Conservation (phyloP, 208 protist species). For the Polymyxa betae region DNA sequence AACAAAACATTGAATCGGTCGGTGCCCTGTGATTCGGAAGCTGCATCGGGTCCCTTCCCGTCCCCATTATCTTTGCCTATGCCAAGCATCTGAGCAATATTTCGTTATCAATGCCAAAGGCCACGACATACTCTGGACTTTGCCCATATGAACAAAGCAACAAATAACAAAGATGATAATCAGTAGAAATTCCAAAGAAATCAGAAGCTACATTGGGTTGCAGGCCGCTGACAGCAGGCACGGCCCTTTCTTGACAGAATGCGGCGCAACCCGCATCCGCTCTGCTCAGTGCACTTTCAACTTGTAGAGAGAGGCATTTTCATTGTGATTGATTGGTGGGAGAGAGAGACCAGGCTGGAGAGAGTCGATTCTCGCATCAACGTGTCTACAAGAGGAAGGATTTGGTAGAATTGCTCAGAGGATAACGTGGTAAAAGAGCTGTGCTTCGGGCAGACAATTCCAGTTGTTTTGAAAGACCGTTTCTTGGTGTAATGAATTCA, state of each 20-base stretch:
- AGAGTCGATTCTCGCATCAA: too few relatives aligned
- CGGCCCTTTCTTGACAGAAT: not conserved
- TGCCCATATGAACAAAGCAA: not conserved
- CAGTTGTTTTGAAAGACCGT: too few relatives aligned
- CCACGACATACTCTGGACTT: slow-evolving; percentile 34
- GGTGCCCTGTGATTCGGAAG: not conserved
- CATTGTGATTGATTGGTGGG: not conserved
- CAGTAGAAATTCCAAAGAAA: not conserved
- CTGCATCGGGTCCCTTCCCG: not conserved
- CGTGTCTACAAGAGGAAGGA: too few relatives aligned
- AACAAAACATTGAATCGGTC: slow-evolving; percentile 33
- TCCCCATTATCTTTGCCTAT: not conserved
- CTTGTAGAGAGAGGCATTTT: not conserved
- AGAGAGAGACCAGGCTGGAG: too few relatives aligned
- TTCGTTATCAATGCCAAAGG: not conserved
- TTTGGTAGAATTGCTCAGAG: too few relatives aligned
- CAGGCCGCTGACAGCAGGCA: not conserved
- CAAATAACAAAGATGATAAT: not conserved
- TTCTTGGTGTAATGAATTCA: too few relatives aligned
- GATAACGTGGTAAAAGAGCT: too few relatives aligned
- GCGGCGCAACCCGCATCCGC: not conserved
- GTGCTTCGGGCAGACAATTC: too few relatives aligned
- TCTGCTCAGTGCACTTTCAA: not conserved
- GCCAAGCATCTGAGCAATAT: not conserved
- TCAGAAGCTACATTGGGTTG: not conserved